Conservation (phyloP, 768 basidiomycete genomes). For the Dioszegia aurantiaca region DNA sequence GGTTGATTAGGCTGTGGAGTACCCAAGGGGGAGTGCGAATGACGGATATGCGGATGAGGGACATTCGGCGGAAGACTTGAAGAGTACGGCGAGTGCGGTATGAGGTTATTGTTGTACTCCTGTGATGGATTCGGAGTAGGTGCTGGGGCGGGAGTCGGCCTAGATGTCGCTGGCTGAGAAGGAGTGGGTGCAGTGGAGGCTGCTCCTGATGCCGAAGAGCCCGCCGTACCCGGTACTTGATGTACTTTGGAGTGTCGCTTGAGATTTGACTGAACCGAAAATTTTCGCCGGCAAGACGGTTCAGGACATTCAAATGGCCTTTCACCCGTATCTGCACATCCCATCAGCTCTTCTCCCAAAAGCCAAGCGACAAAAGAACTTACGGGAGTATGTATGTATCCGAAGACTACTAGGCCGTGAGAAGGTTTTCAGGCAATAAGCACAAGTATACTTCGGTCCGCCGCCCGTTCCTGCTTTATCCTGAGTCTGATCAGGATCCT, state of each 20-base stretch:
- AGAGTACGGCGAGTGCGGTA: too few species aligned
- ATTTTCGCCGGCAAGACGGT: conserved; percentile 42
- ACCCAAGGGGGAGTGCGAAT: background rate
- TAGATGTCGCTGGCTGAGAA: background rate
- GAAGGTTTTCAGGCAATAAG: conserved; percentile 46
- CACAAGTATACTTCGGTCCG: conserved; percentile 45
- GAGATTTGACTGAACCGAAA: conserved; percentile 50
- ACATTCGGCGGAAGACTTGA: background rate
- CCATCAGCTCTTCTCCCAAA: too few species aligned
- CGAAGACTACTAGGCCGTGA: conserved; percentile 47
- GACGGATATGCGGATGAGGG: conserved; percentile 1
- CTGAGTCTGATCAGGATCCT: background rate
- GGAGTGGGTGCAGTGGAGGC: background rate
- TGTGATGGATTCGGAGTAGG: too few species aligned
- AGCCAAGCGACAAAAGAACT: conserved; percentile 19
- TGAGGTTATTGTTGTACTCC: too few species aligned
- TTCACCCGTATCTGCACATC: conserved; percentile 49
- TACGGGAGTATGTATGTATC: conserved; percentile 51
- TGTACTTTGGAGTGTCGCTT: conserved; percentile 51
- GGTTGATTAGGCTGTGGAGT: too few species aligned
- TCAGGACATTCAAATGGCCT: conserved; percentile 47
- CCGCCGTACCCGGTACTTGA: conserved; percentile 18
- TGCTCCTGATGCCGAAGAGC: conserved; percentile 5
- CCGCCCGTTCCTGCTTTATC: conserved; percentile 8
- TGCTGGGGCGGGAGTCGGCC: too few species aligned